phyloP scores from a whole-genome alignment of 306 rosid genomes.

The Castanea mollissima region DNA sequence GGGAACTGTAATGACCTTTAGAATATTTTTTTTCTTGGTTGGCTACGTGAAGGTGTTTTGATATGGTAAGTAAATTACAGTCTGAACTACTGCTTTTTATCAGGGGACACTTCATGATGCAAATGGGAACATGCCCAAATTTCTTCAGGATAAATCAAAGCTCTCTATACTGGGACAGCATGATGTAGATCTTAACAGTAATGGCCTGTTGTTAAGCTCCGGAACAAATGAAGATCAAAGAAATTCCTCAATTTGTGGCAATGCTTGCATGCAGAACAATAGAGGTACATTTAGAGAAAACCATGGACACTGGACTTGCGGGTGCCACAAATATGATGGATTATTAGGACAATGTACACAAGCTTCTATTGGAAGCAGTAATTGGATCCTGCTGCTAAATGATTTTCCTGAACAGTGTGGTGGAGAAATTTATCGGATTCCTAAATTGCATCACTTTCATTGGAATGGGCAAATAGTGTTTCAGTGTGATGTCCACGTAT shows the following conservation, averaged over 20 bases:
- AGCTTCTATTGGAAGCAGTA: slow-evolving; percentile 38
- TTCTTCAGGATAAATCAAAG: slow-evolving; percentile 59
- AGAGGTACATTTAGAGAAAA: slow-evolving; percentile 14
- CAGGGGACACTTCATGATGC: slow-evolving; percentile 61
- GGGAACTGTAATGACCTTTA: slow-evolving; percentile 5
- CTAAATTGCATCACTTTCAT: slow-evolving; percentile 72
- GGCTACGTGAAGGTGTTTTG: slow-evolving; percentile 16
- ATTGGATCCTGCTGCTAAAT: slow-evolving; percentile 49
- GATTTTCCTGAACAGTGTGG: slow-evolving; percentile 46
- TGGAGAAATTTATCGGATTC: slow-evolving; percentile 46
- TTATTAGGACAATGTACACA: slow-evolving; percentile 42
- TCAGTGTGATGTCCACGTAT: slow-evolving; percentile 89
- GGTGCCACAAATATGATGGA: slow-evolving; percentile 45
- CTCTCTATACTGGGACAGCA: slow-evolving; percentile 67
- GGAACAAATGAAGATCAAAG: slow-evolving; percentile 30
- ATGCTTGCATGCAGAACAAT: slow-evolving; percentile 33
- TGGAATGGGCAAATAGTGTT: slow-evolving; percentile 69
- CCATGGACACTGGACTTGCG: slow-evolving; percentile 31
- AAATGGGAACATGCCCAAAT: slow-evolving; percentile 54
- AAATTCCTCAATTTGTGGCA: slow-evolving; percentile 35
- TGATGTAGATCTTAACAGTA: slow-evolving; percentile 30
- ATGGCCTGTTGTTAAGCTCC: slow-evolving; percentile 18
- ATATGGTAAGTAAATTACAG: slow-evolving; percentile 12
- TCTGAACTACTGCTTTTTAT: slow-evolving; percentile 27
- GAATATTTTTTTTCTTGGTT: slow-evolving; percentile 21